These are phyloP conservation scores for Phoenix roebelenii DNA, from an alignment of 176 grass and related monocot species.

Conservation along the genomic window DNA sequence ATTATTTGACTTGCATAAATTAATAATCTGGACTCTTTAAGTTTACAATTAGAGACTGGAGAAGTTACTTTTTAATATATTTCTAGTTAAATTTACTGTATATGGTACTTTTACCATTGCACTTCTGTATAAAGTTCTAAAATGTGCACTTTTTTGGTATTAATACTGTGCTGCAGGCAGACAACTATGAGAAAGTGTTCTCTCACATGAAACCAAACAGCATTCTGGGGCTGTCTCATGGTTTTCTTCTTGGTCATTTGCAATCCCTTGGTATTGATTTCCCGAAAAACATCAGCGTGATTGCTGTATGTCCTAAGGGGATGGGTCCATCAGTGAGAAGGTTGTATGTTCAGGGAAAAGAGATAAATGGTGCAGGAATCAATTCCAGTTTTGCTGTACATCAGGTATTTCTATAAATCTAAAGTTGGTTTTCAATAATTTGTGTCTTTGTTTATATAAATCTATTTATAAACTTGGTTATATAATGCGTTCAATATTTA, in stretches of 20 bases:
- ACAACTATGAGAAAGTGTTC: constrained; percentile 83
- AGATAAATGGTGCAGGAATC: constrained; percentile 76
- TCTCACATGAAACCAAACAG: constrained; percentile 88
- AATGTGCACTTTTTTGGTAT: background rate
- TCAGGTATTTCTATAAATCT: constrained; percentile 29
- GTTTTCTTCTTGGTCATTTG: constrained; percentile 71
- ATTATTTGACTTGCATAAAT: too few species aligned
- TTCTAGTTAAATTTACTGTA: too few species aligned
- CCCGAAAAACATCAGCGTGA: constrained; percentile 68
- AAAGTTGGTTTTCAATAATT: constrained; percentile 1
- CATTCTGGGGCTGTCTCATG: constrained; percentile 69
- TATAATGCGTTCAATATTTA: too few species aligned
- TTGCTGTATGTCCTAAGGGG: constrained; percentile 73
- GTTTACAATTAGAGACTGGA: too few species aligned
- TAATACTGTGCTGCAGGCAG: constrained; percentile 35
- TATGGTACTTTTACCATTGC: too few species aligned
- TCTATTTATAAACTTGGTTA: too few species aligned
- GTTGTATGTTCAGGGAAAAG: constrained; percentile 79
- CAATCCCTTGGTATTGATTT: constrained; percentile 57
- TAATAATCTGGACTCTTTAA: too few species aligned
- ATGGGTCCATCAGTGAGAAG: constrained; percentile 76
- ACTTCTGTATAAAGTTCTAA: too few species aligned
- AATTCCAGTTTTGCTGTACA: constrained; percentile 81
- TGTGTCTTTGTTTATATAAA: background rate
- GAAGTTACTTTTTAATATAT: too few species aligned